Evolutionary conservation across 1,139 yeast genomes (phyloP).

Genomic region (Blastobotrys raffinosifermentans): DNA sequence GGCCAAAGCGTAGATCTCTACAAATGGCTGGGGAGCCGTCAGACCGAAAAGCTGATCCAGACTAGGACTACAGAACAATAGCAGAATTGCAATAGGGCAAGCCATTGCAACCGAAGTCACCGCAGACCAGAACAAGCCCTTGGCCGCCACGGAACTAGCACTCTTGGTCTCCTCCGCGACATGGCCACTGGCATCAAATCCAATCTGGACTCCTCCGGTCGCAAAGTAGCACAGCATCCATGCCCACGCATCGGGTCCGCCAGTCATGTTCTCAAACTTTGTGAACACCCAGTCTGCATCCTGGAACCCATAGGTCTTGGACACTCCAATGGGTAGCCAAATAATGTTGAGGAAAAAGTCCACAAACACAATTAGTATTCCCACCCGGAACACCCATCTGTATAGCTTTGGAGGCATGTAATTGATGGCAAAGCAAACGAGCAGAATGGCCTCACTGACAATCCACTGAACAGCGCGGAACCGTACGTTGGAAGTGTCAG

Average conservation of each 20-base stretch:
- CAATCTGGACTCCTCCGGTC: conserved; percentile 29
- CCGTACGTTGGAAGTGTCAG: conserved; percentile 19
- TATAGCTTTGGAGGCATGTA: conserved; percentile 22
- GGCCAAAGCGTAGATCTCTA: conserved; percentile 24
- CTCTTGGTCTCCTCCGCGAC: conserved; percentile 60
- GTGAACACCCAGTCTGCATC: conserved; percentile 55
- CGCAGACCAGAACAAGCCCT: conserved; percentile 50
- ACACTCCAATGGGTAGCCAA: conserved; percentile 28
- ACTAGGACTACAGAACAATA: conserved; percentile 40
- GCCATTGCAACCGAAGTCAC: conserved; percentile 48
- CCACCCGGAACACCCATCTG: conserved; percentile 21
- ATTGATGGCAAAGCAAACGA: conserved; percentile 19
- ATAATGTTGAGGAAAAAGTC: conserved; percentile 24
- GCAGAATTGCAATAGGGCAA: conserved; percentile 48
- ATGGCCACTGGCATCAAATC: conserved; percentile 62
- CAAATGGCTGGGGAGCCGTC: conserved; percentile 26
- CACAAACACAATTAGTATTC: conserved; percentile 18
- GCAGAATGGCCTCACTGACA: conserved; percentile 21
- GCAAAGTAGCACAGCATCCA: conserved; percentile 26
- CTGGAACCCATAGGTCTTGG: conserved; percentile 34
- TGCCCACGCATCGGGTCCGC: conserved; percentile 34
- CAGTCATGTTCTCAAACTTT: conserved; percentile 56
- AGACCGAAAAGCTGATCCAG: conserved; percentile 35
- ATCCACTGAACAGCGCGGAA: conserved; percentile 28
- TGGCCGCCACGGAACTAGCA: conserved; percentile 53